Conservation (phyloP, 768 basidiomycete species). For the Leucosporidium yakuticum region DNA sequence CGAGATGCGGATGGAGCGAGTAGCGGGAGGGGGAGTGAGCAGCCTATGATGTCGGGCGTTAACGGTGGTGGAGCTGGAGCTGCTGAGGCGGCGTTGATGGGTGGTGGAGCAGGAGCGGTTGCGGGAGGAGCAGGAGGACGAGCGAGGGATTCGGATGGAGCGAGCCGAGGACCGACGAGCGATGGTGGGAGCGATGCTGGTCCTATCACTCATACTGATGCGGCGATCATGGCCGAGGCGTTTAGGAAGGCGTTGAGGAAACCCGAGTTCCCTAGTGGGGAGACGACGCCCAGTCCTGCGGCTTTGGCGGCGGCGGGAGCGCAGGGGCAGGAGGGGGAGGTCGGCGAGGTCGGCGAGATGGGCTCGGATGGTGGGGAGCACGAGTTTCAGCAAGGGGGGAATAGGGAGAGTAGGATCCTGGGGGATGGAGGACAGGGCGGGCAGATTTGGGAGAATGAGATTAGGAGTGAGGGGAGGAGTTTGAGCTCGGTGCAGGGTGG, state of each 20-base stretch:
- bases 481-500: no score
- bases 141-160: neutral
- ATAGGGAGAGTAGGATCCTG: no score
- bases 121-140: no score
- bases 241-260: conserved; percentile 82
- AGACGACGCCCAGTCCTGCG: neutral
- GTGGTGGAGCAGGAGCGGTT: conserved; percentile 62
- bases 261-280: conserved; percentile 58
- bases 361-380: no score
- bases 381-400: no score
- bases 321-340: no score
- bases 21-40: neutral
- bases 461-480: no score
- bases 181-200: conserved; percentile 11
- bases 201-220: conserved; percentile 69
- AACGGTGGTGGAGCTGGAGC: conserved; percentile 58
- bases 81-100: conserved; percentile 58
- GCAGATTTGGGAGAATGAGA: no score
- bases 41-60: neutral
- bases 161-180: neutral
- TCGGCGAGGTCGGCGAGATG: no score
- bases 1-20: neutral
- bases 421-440: no score
- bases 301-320: neutral
- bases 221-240: conserved; percentile 87